A percentile compares a stretch with the other conserved stretches of the same genome.
Conservation (phyloP, 192 early-diverging fungal genomes). For the Anaeromyces robustus region DNA sequence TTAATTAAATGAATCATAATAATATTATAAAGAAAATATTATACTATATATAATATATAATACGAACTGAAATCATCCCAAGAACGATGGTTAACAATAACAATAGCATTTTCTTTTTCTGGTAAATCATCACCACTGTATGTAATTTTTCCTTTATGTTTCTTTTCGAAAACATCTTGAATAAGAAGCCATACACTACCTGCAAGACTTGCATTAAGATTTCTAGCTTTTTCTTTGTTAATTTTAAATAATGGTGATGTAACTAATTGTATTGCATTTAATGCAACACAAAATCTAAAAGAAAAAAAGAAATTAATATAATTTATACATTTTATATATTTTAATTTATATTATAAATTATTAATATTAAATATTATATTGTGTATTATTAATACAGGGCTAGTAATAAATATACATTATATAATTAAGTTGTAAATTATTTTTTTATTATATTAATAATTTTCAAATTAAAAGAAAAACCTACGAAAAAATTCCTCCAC, state of each 20-base stretch:
- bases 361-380: no score
- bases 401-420: no score
- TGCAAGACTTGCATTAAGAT: background rate
- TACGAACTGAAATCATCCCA: background rate
- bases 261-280: background rate
- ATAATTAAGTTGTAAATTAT: no score
- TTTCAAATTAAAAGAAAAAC: no score
- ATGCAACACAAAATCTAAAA: background rate
- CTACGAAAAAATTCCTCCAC: background rate
- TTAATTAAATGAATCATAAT: no score
- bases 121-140: background rate
- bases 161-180: background rate
- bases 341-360: no score
- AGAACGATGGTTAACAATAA: background rate
- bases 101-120: background rate
- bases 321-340: no score
- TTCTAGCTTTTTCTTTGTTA: background rate
- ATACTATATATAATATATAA: no score
- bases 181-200: background rate
- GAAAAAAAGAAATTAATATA: no score
- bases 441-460: no score
- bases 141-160: background rate
- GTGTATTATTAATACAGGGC: no score
- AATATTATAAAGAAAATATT: no score
- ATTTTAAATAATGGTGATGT: background rate